A percentile compares a stretch with the other conserved stretches of the same genome.
These are phyloP conservation scores for Thraustochytrium aureum DNA, from an alignment of 352 stramenopile species.

Conservation along the genomic window DNA sequence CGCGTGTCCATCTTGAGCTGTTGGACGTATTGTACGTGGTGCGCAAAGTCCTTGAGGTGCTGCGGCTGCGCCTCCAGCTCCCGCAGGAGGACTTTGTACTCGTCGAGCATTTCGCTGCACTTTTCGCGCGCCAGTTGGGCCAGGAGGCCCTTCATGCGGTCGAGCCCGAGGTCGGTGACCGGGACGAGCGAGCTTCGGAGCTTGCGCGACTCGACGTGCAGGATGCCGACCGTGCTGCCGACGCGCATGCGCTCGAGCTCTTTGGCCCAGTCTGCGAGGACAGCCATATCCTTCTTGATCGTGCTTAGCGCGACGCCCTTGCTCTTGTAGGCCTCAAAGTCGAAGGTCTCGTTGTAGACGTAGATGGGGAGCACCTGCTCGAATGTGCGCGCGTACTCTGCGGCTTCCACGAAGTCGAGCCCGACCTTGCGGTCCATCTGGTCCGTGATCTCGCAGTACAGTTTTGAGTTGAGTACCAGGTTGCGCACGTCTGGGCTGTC, in stretches of 20 bases:
- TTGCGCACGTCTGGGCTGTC: conserved; percentile 55
- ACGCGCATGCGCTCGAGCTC: conserved; percentile 90
- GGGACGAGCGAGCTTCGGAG: conserved; percentile 88
- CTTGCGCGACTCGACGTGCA: conserved; percentile 86
- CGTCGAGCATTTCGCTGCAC: conserved; percentile 77
- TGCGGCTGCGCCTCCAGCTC: conserved; percentile 73
- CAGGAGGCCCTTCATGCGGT: conserved; percentile 85
- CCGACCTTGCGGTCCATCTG: conserved; percentile 77
- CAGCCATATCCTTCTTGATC: conserved; percentile 75
- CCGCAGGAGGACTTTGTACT: conserved; percentile 84
- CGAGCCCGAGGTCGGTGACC: conserved; percentile 84
- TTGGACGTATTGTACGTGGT: conserved; percentile 66
- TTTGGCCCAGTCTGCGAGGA: conserved; percentile 86
- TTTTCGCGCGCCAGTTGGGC: conserved; percentile 79
- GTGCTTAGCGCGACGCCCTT: background rate
- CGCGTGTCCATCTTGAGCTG: conserved; percentile 55
- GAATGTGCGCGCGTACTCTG: conserved; percentile 87
- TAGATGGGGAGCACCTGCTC: conserved; percentile 86
- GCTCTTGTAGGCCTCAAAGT: conserved; percentile 70
- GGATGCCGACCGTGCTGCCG: conserved; percentile 81
- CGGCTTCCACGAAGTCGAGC: conserved; percentile 76
- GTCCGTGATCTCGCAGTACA: conserved; percentile 72
- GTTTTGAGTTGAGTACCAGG: conserved; percentile 61
- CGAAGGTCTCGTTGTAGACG: conserved; percentile 82
- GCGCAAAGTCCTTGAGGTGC: conserved; percentile 87